Percentiles rank a stretch among this genome's conserved stretches.
These are phyloP conservation scores for Lunularia cruciata DNA, from an alignment of 225 moss, liverwort and hornwort species.

Conservation along the genomic window DNA sequence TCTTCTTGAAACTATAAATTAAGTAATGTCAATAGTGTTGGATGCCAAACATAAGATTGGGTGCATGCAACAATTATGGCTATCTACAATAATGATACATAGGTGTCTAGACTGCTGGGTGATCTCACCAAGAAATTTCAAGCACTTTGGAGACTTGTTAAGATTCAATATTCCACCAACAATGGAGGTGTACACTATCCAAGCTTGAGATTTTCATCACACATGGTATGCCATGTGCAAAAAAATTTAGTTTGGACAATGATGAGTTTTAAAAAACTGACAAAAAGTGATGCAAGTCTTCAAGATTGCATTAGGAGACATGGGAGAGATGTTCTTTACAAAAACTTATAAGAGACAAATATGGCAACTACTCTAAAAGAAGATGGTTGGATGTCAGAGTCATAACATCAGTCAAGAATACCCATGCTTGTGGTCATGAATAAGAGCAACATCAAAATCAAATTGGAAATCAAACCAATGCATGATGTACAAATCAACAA, in stretches of 20 bases:
- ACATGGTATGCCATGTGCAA: conserved; percentile 3
- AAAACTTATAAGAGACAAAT: conserved; percentile 10
- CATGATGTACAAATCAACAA: too few species aligned
- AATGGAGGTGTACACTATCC: conserved; percentile 10
- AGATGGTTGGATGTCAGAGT: too few species aligned
- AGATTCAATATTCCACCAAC: conserved; percentile 14
- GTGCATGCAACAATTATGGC: conserved; percentile 11
- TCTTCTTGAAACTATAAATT: not conserved
- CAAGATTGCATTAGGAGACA: conserved; percentile 12
- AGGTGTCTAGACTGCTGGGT: not conserved
- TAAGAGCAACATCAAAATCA: too few species aligned
- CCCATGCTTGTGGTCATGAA: too few species aligned
- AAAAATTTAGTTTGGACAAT: not conserved
- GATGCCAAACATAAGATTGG: conserved; percentile 7
- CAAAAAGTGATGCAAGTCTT: conserved; percentile 14
- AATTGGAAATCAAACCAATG: too few species aligned
- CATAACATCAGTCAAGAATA: too few species aligned
- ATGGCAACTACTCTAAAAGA: not conserved
- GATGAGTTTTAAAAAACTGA: not conserved
- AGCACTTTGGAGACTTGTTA: not conserved
- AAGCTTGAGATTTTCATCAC: conserved; percentile 5
- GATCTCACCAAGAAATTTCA: conserved; percentile 10
- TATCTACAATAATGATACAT: not conserved
- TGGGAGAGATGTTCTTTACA: conserved; percentile 14
- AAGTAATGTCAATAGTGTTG: not conserved